Evolutionary conservation across 306 rosid species (phyloP).

Genomic region (Sphenostylis stenocarpa): DNA sequence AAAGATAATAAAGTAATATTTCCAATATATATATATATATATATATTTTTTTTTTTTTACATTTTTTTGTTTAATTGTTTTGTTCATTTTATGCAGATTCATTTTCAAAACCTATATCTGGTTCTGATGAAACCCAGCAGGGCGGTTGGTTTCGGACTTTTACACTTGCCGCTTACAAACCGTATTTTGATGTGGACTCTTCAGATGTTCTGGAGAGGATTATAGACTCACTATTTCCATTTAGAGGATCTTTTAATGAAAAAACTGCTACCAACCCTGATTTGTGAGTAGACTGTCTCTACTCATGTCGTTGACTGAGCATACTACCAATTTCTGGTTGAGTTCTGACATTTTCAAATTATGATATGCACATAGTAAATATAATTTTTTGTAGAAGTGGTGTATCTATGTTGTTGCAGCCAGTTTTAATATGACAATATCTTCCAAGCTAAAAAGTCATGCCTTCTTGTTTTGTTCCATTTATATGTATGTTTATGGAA

Average conservation of each 20-base stretch:
- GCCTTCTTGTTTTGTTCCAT: not conserved
- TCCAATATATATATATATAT: no score
- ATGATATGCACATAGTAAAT: conserved; percentile 11
- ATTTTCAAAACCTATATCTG: conserved; percentile 82
- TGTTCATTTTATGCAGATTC: conserved; percentile 59
- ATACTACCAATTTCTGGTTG: not conserved
- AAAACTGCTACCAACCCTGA: conserved; percentile 85
- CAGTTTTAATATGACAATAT: not conserved
- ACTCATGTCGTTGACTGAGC: conserved; percentile 15
- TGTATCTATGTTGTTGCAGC: not conserved
- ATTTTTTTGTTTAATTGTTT: conserved; percentile 24
- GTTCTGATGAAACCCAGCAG: conserved; percentile 83
- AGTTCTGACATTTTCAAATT: not conserved
- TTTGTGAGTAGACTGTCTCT: conserved; percentile 60
- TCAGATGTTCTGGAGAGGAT: conserved; percentile 86
- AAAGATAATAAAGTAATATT: no score
- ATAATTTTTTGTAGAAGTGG: conserved; percentile 12
- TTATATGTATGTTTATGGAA: not conserved
- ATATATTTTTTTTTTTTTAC: no score
- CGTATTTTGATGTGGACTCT: conserved; percentile 87
- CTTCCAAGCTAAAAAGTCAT: conserved; percentile 5
- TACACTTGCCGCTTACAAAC: conserved; percentile 72
- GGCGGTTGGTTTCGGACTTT: conserved; percentile 74
- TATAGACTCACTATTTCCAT: conserved; percentile 79
- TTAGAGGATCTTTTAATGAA: conserved; percentile 86